Conservation (phyloP, 1,284 basidiomycete genomes). For the Erythrobasidium hasegawianum region DNA sequence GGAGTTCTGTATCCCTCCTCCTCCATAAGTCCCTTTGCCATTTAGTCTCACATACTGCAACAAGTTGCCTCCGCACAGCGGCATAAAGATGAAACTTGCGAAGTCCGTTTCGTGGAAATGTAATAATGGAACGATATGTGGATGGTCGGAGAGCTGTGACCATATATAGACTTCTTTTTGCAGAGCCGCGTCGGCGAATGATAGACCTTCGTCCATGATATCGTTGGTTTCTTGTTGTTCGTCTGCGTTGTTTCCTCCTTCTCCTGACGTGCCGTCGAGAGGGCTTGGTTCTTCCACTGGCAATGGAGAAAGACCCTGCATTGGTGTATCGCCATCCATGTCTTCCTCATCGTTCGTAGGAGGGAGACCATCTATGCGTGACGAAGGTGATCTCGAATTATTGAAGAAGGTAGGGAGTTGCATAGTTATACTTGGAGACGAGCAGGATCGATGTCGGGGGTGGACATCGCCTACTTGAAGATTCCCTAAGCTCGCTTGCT, state of each 20-base stretch:
- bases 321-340: not conserved
- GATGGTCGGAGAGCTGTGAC: slow-evolving; percentile 62
- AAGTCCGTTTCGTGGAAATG: slow-evolving; percentile 61
- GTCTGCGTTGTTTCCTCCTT: not conserved
- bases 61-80: slow-evolving; percentile 76
- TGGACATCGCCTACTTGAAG: not conserved
- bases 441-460: not conserved
- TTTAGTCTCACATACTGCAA: slow-evolving; percentile 72
- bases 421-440: slow-evolving; percentile 1
- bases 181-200: slow-evolving; percentile 57
- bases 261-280: too few relatives aligned
- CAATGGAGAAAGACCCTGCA: not conserved
- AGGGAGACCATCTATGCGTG: not conserved
- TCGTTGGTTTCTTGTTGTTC: not conserved
- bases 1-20: not conserved
- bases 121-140: slow-evolving; percentile 73
- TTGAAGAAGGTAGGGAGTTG: not conserved
- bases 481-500: not conserved
- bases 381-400: not conserved
- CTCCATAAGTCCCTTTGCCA: slow-evolving; percentile 53
- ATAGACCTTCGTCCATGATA: slow-evolving; percentile 14
- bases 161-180: slow-evolving; percentile 74
- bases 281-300: not conserved
- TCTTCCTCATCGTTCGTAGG: not conserved
- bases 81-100: slow-evolving; percentile 77